Evolutionary conservation across 148 eudicot species (phyloP).

Genomic region (Pouteria glomerata): DNA sequence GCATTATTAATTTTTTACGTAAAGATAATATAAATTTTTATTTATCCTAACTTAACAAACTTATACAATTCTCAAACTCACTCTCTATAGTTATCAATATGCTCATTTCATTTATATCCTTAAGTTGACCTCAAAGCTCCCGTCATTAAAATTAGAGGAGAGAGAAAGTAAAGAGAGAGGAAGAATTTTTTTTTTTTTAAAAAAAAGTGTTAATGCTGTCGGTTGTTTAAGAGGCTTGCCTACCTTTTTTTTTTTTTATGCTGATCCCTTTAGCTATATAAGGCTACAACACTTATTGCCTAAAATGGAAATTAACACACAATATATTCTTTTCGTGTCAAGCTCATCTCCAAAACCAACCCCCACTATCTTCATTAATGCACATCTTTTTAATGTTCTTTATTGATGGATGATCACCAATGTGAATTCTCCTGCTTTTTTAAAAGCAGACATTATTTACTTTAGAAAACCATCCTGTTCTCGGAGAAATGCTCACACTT

Average conservation of each 20-base stretch:
- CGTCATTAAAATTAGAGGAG: too few relatives aligned
- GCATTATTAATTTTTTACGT: too few relatives aligned
- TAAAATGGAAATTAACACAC: conserved; percentile 27
- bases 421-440: background rate
- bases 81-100: too few relatives aligned
- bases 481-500: background rate
- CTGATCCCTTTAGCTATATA: conserved; percentile 20
- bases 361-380: background rate
- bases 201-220: conserved; percentile 21
- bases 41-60: too few relatives aligned
- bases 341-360: conserved; percentile 4
- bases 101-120: too few relatives aligned
- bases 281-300: conserved; percentile 26
- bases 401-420: background rate
- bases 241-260: background rate
- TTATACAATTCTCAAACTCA: too few relatives aligned
- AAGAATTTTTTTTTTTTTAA: too few relatives aligned
- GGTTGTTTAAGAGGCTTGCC: conserved; percentile 23
- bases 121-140: too few relatives aligned
- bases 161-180: too few relatives aligned
- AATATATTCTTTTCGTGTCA: background rate
- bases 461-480: background rate
- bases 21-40: too few relatives aligned
- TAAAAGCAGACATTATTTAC: background rate
- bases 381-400: background rate